These are phyloP conservation scores for Ustilago loliicola DNA, from an alignment of 1,284 basidiomycete genomes.

Conservation along the genomic window DNA sequence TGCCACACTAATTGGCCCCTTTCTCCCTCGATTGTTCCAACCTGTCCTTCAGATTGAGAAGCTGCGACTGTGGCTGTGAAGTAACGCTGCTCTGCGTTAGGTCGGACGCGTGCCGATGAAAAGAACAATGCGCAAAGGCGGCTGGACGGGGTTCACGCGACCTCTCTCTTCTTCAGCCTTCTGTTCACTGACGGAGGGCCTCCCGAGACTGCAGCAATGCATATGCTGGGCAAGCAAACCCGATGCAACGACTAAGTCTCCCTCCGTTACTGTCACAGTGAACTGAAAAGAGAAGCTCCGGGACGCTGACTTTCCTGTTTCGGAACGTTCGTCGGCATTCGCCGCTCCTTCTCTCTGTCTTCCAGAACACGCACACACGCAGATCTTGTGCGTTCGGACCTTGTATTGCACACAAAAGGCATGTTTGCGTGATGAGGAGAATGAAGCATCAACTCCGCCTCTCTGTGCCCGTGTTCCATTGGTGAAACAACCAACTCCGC, in stretches of 20 bases:
- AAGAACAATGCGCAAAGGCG: background rate
- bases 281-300: background rate
- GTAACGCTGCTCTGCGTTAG: background rate
- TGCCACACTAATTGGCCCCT: background rate
- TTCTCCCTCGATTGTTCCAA: background rate
- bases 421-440: too few relatives aligned
- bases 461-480: background rate
- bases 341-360: background rate
- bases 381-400: background rate
- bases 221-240: background rate
- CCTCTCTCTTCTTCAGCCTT: background rate
- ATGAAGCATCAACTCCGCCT: background rate
- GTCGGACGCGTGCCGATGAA: constrained; percentile 2
- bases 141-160: background rate
- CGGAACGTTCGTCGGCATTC: constrained; percentile 6
- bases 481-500: background rate
- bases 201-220: background rate
- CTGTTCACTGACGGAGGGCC: background rate
- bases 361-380: background rate
- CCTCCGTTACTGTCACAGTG: background rate
- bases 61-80: background rate
- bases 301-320: background rate
- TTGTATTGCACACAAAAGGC: too few relatives aligned
- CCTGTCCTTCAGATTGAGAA: background rate
- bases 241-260: background rate